Base-by-base conservation (phyloP, 2,329 filamentous ascomycete species). In the Aspergillus melleus region DNA sequence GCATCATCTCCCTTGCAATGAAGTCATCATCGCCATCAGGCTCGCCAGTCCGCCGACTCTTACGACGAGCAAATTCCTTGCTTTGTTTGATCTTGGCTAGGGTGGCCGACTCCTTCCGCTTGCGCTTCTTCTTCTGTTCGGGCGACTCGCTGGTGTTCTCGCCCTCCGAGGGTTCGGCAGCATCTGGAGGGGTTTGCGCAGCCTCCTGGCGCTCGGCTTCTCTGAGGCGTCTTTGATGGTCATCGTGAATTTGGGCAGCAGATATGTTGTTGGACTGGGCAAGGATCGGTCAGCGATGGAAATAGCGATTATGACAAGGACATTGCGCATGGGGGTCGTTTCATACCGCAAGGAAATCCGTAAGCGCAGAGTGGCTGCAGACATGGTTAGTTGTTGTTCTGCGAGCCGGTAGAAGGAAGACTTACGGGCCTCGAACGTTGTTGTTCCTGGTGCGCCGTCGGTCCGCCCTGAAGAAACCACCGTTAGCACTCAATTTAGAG, bases 301-400 rank as follows among this genome's bases (percentile, higher is more conserved):
- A 14, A 47, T 29, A 22, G n/a, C 11, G 24, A n/a, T n/a, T 24
- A 32, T 11, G 19, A 47, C 46, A 49, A 4, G 2, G 14, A 36
- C 12, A 36, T 42, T 14, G 16, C 36, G 10, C 29, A 49, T 47
- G 14, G 11, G 47, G 36, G 19, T 42, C 2, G 22, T 9, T 36
- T 49, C 82, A 72, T 76, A 86, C 85, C 52, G 87, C 87, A 56
- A 89, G 77, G 67, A 89, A 90, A 69, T 89, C 86, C 6, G 87
- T 90, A 68, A 90, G 76, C 12, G 88, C 88, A 60, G 86, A 89
- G 65, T 87, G 87, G 30, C 81, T 83, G 59, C 9, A 14, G 24
- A 46, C 19, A 16, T 46, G 19, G 53, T 72, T 53, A 71, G 65
- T 64, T 16, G 26, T 19, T 36, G 20, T 4, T 8, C 19, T 32